Conservation (phyloP, 169 alveolate species). For the Eimeria sp. region DNA sequence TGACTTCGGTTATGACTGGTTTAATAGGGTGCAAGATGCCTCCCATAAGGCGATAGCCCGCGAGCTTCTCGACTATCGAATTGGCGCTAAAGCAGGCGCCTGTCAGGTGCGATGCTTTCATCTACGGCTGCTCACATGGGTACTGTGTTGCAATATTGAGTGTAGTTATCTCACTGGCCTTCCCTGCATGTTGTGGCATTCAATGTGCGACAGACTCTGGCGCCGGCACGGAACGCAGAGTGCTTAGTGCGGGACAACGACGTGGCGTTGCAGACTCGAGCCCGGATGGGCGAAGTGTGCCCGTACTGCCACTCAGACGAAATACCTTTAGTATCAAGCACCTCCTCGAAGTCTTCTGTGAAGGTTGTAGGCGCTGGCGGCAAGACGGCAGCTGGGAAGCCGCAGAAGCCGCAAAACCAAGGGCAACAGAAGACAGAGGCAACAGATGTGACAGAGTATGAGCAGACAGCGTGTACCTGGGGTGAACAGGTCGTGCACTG, state of each 20-base stretch:
- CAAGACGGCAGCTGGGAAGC: slow-evolving; percentile 37
- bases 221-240: slow-evolving; percentile 70
- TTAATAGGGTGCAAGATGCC: slow-evolving; percentile 91
- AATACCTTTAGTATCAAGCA: slow-evolving; percentile 28
- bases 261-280: slow-evolving; percentile 68
- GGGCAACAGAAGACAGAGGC: background rate
- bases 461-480: background rate
- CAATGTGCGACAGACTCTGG: slow-evolving; percentile 5
- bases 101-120: slow-evolving; percentile 52
- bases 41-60: slow-evolving; percentile 87
- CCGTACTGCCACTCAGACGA: slow-evolving; percentile 83
- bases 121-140: background rate
- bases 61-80: slow-evolving; percentile 88
- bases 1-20: slow-evolving; percentile 96
- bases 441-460: background rate
- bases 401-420: slow-evolving; percentile 33
- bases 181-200: background rate
- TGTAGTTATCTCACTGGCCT: background rate
- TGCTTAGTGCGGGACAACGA: slow-evolving; percentile 74
- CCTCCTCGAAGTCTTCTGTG: background rate
- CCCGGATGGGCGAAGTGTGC: slow-evolving; percentile 80
- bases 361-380: background rate
- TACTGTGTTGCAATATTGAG: background rate
- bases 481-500: slow-evolving; percentile 86
- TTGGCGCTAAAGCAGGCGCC: slow-evolving; percentile 78